Conservation (phyloP, 169 alveolate species). For the Eimeria zaria region DNA sequence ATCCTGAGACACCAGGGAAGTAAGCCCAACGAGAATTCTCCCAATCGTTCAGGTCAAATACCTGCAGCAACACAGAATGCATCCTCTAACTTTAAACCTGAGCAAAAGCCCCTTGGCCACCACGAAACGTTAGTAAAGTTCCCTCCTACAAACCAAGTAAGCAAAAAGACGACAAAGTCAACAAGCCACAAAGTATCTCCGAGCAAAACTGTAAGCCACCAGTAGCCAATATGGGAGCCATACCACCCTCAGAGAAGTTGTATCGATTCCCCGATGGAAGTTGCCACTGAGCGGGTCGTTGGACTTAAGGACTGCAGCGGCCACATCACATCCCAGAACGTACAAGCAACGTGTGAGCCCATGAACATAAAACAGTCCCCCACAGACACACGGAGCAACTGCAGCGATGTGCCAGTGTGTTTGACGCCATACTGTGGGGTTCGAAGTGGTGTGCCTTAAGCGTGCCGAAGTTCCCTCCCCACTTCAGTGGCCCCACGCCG, state of each 20-base stretch:
- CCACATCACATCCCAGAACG: not conserved
- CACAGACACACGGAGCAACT: not conserved
- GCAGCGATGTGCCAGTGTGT: not conserved
- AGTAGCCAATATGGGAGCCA: not conserved
- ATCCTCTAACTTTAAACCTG: not conserved
- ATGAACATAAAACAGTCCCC: not conserved
- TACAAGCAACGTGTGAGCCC: too few species aligned
- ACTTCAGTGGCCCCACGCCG: conserved; percentile 67
- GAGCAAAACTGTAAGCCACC: not conserved
- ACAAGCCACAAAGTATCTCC: not conserved
- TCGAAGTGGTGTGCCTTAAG: conserved; percentile 78
- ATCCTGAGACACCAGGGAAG: conserved; percentile 85
- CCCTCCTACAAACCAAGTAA: not conserved
- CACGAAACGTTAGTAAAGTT: too few species aligned
- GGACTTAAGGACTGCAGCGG: conserved; percentile 39
- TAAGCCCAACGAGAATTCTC: conserved; percentile 78
- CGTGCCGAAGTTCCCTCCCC: conserved; percentile 83
- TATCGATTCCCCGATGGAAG: conserved; percentile 56
- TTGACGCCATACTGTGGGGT: conserved; percentile 67
- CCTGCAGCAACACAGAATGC: conserved; percentile 14
- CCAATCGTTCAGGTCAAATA: conserved; percentile 79
- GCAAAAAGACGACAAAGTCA: not conserved
- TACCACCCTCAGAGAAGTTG: conserved; percentile 63
- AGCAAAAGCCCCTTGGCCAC: too few species aligned
- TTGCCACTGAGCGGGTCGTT: conserved; percentile 36